Evolutionary conservation across 2,329 filamentous ascomycete species (phyloP).

Genomic region (Chrysoporthe austroafricana): DNA sequence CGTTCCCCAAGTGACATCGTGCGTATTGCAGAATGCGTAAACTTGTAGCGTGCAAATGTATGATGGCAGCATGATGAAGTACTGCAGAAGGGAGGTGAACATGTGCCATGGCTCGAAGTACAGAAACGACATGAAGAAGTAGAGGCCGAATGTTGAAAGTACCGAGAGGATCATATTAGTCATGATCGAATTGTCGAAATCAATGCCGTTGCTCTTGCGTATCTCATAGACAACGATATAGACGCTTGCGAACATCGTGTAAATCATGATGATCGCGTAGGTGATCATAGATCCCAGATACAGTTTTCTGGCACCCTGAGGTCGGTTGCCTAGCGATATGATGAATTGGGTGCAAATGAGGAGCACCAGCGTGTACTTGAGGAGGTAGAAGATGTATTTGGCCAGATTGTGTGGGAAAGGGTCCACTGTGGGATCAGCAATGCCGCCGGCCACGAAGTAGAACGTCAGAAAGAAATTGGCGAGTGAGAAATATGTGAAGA

Average conservation of each 20-base stretch:
- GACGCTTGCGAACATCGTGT: slow-evolving; percentile 86
- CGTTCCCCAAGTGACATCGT: slow-evolving; percentile 98
- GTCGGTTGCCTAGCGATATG: slow-evolving; percentile 91
- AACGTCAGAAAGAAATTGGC: slow-evolving; percentile 99
- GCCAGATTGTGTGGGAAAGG: slow-evolving; percentile 91
- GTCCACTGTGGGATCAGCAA: slow-evolving; percentile 78
- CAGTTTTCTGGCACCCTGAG: slow-evolving; percentile 90
- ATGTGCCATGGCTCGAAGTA: slow-evolving; percentile 99
- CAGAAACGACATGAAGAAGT: slow-evolving; percentile 94
- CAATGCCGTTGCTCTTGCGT: slow-evolving; percentile 54
- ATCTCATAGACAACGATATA: slow-evolving; percentile 90
- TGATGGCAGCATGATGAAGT: slow-evolving; percentile 87
- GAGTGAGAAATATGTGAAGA: slow-evolving; percentile 97
- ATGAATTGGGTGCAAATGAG: slow-evolving; percentile 96
- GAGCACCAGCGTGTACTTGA: slow-evolving; percentile 84
- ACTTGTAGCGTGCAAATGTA: slow-evolving; percentile 98
- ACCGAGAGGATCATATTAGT: slow-evolving; percentile 92
- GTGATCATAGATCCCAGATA: slow-evolving; percentile 87
- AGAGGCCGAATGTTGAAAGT: slow-evolving; percentile 87
- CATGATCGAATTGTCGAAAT: slow-evolving; percentile 84
- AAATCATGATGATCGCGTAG: slow-evolving; percentile 94
- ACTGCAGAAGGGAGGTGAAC: slow-evolving; percentile 89
- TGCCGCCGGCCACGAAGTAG: slow-evolving; percentile 93
- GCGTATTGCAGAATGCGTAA: slow-evolving; percentile 98
- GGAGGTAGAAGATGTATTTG: slow-evolving; percentile 80